Conservation (phyloP, 148 eudicot genomes). For the Suaeda aralocaspica region DNA sequence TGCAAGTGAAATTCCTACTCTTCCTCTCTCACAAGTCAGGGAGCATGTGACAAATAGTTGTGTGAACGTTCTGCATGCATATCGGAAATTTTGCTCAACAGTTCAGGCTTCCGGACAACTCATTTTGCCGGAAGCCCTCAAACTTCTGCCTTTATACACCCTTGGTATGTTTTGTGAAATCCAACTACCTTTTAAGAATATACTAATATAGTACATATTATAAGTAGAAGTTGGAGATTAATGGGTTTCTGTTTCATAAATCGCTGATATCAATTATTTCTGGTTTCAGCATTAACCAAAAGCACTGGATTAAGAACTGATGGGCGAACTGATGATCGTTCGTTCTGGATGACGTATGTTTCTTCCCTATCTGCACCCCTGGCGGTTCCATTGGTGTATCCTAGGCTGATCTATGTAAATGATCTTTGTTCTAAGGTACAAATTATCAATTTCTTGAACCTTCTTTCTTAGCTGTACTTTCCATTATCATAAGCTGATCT, state of each 20-base stretch:
- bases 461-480: neutral
- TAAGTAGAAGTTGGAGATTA: too few species aligned
- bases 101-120: constrained; percentile 83
- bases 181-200: too few species aligned
- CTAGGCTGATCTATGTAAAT: constrained; percentile 78
- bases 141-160: constrained; percentile 78
- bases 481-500: too few species aligned
- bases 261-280: neutral
- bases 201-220: too few species aligned
- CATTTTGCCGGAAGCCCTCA: constrained; percentile 94
- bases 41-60: constrained; percentile 72
- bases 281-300: constrained; percentile 66
- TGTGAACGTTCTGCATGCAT: constrained; percentile 69
- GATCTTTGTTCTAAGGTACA: constrained; percentile 66
- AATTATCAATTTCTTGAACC: neutral
- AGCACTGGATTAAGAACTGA: constrained; percentile 72
- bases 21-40: constrained; percentile 65
- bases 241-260: neutral
- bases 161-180: constrained; percentile 63
- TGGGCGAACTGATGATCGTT: constrained; percentile 82
- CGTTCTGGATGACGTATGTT: constrained; percentile 80
- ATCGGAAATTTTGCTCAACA: constrained; percentile 90
- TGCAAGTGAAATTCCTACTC: constrained; percentile 60
- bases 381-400: constrained; percentile 83
- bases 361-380: constrained; percentile 65